A percentile compares a stretch with the other conserved stretches of the same genome.
Conservation (phyloP, 129 eudicot species). For the Pseudognaphalium luteoalbum region DNA sequence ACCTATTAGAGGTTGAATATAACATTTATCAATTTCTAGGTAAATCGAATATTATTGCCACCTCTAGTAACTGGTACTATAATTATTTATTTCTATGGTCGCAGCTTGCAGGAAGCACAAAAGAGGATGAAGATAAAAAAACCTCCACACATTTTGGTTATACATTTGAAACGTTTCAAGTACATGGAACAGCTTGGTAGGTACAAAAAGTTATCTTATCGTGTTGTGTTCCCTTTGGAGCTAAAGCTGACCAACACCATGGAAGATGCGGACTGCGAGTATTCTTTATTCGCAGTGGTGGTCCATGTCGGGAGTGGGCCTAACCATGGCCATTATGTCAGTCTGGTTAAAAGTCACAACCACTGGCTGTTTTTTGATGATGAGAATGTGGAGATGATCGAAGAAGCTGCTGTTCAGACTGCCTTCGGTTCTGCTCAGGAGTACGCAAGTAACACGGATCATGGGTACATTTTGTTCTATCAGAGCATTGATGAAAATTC, state of each 20-base stretch:
- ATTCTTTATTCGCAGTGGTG: constrained; percentile 66
- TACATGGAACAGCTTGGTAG: constrained; percentile 73
- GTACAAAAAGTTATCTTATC: constrained; percentile 66
- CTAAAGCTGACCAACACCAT: constrained; percentile 70
- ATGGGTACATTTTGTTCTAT: constrained; percentile 69
- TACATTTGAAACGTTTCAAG: constrained; percentile 73
- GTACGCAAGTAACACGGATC: constrained; percentile 72
- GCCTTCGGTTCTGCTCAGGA: constrained; percentile 75
- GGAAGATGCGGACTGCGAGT: constrained; percentile 71
- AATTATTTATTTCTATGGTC: neutral
- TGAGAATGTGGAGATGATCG: constrained; percentile 79
- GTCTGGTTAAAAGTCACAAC: constrained; percentile 70
- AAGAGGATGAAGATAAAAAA: constrained; percentile 79
- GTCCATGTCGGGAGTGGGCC: constrained; percentile 82
- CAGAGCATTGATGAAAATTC: constrained; percentile 45
- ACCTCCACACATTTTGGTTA: constrained; percentile 69
- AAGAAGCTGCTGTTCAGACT: constrained; percentile 70
- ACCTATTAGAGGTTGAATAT: neutral
- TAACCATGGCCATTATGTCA: constrained; percentile 71
- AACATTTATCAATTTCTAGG: neutral
- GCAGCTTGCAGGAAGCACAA: constrained; percentile 80
- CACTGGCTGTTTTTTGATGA: constrained; percentile 82
- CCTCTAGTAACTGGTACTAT: neutral
- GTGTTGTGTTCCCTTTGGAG: constrained; percentile 74
- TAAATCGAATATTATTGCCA: neutral